Evolutionary conservation across 129 eudicot species (phyloP).

Genomic region (Artemisia argyi): DNA sequence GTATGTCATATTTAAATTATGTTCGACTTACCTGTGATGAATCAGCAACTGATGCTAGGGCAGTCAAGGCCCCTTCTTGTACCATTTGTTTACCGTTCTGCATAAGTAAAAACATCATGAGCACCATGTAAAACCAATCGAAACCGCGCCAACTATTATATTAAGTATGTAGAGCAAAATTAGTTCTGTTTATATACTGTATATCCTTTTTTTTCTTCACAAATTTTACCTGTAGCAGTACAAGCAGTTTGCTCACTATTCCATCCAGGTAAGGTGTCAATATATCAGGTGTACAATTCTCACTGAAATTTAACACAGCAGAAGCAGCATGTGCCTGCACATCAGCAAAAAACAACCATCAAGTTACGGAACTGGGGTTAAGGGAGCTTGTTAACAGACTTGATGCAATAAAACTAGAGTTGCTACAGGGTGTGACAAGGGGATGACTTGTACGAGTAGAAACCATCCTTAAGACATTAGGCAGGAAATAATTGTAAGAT

Average conservation of each 20-base stretch:
- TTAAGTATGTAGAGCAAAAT: background rate
- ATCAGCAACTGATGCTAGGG: constrained; percentile 98
- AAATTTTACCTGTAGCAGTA: constrained; percentile 72
- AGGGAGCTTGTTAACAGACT: no score
- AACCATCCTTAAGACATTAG: no score
- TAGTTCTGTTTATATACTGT: background rate
- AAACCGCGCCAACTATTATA: no score
- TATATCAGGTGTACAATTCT: constrained; percentile 95
- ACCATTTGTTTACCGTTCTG: constrained; percentile 99
- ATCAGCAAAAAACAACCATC: constrained; percentile 8
- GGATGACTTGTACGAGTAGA: no score
- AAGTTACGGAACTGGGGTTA: no score
- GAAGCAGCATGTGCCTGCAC: constrained; percentile 96
- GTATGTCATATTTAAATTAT: background rate
- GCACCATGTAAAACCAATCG: background rate
- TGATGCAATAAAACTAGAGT: no score
- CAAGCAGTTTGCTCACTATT: constrained; percentile 86
- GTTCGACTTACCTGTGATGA: constrained; percentile 82
- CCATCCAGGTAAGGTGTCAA: constrained; percentile 95
- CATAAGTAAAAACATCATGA: constrained; percentile 16
- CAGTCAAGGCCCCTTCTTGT: constrained; percentile 99
- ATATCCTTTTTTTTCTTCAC: background rate
- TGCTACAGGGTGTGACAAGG: no score
- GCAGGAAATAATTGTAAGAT: no score
- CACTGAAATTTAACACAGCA: constrained; percentile 92